Conservation (phyloP, 2,329 filamentous ascomycete species). For the Atkinsonella texensis region DNA sequence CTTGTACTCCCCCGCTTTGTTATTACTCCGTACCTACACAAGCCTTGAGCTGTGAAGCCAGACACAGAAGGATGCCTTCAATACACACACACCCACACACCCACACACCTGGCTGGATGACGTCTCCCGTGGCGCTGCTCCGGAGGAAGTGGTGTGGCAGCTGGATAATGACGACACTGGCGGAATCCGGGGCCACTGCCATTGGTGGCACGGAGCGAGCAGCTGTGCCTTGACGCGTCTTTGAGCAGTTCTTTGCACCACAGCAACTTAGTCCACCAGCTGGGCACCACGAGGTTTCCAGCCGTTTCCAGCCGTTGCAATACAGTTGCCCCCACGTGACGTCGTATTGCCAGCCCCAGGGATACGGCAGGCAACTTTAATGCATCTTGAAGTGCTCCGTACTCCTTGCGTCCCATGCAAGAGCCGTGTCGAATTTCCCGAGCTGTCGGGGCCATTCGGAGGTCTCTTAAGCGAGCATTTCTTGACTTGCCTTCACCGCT, state of each 20-base stretch:
- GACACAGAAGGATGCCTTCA: background rate
- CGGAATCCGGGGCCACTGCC: background rate
- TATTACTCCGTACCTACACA: background rate
- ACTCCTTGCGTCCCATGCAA: too few relatives aligned
- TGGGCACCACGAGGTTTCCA: background rate
- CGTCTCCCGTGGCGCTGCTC: conserved; percentile 4
- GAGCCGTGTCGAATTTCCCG: too few relatives aligned
- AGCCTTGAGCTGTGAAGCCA: too few relatives aligned
- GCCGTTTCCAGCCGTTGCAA: background rate
- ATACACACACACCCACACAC: background rate
- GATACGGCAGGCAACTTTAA: too few relatives aligned
- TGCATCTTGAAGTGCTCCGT: too few relatives aligned
- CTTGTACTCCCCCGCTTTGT: too few relatives aligned
- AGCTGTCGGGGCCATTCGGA: too few relatives aligned
- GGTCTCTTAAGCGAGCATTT: too few relatives aligned
- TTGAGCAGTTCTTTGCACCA: background rate
- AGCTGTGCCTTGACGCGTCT: background rate
- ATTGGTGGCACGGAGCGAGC: background rate
- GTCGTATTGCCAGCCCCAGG: too few relatives aligned
- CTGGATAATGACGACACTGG: conserved; percentile 11
- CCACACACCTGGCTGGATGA: background rate
- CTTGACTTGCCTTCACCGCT: too few relatives aligned
- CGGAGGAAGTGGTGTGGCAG: conserved; percentile 5
- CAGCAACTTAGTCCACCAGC: background rate
- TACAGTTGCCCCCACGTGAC: too few relatives aligned